Conservation (phyloP, 192 early-diverging fungal genomes). For the Backusella tarrabulga region DNA sequence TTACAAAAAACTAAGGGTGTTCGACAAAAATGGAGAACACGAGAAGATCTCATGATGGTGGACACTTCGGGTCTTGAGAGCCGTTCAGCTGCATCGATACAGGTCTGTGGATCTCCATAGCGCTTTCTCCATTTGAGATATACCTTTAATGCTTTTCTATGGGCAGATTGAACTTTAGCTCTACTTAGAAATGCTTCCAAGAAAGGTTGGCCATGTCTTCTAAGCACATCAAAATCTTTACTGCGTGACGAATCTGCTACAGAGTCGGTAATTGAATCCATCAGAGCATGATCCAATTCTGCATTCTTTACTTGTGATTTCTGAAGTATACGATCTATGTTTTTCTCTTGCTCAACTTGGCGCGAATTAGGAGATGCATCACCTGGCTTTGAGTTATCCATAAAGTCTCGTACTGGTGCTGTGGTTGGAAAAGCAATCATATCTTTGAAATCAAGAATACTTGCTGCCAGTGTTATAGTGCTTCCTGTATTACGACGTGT, state of each 20-base stretch:
- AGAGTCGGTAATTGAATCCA: constrained; percentile 20
- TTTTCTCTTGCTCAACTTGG: not conserved
- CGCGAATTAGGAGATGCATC: not conserved
- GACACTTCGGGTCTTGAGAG: constrained; percentile 43
- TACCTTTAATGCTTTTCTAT: constrained; percentile 52
- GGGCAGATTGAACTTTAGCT: constrained; percentile 42
- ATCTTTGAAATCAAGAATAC: constrained; percentile 15
- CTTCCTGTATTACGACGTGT: not conserved
- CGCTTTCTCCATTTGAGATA: constrained; percentile 51
- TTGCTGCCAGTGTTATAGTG: not conserved
- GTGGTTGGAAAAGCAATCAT: constrained; percentile 18
- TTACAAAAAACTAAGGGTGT: constrained; percentile 47
- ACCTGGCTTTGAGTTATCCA: not conserved
- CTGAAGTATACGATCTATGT: constrained; percentile 13
- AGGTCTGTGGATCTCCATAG: constrained; percentile 27
- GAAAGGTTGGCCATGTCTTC: constrained; percentile 53
- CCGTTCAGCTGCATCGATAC: constrained; percentile 25
- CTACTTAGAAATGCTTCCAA: constrained; percentile 46
- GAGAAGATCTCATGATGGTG: constrained; percentile 48
- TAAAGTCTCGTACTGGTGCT: not conserved
- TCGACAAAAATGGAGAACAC: constrained; percentile 55
- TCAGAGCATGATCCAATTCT: constrained; percentile 17
- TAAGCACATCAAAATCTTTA: constrained; percentile 40
- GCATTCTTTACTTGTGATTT: not conserved
- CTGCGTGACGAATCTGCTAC: not conserved